Evolutionary conservation across 176 grass and related monocot genomes (phyloP).

Genomic region (Tillandsia fasciculata): DNA sequence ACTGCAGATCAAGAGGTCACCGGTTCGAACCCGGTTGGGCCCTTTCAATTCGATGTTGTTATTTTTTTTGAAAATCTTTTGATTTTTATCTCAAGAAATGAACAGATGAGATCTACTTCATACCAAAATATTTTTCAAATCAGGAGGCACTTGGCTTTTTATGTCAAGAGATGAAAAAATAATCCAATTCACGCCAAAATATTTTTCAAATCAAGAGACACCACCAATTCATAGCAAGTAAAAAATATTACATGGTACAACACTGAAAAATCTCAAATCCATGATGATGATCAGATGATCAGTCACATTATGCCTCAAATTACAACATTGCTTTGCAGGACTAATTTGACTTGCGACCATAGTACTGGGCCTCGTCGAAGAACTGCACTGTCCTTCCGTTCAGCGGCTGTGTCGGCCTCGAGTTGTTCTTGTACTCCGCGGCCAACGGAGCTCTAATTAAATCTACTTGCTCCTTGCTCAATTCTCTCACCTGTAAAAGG

Average conservation of each 20-base stretch:
- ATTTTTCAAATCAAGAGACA: too few species aligned
- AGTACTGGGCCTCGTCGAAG: constrained; percentile 25
- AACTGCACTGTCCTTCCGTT: constrained; percentile 43
- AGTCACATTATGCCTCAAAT: background rate
- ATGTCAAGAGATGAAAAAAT: too few species aligned
- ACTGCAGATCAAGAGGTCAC: constrained; percentile 80
- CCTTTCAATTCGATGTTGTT: background rate
- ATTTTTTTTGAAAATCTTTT: too few species aligned
- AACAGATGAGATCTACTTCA: too few species aligned
- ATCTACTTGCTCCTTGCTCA: constrained; percentile 41
- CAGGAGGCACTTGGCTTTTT: too few species aligned
- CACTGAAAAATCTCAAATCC: too few species aligned
- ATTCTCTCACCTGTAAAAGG: constrained; percentile 27
- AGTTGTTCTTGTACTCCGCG: constrained; percentile 10
- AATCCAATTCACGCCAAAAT: too few species aligned
- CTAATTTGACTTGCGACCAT: background rate
- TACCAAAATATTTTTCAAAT: too few species aligned
- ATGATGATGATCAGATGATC: too few species aligned
- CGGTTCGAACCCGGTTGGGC: constrained; percentile 55
- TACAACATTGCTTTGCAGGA: constrained; percentile 18
- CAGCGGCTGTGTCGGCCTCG: constrained; percentile 41
- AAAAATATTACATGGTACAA: too few species aligned
- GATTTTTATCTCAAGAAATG: too few species aligned
- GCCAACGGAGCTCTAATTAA: constrained; percentile 25
- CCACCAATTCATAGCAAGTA: too few species aligned